A percentile compares a stretch with the other conserved stretches of the same genome.
These are phyloP conservation scores for Xylaria sp. DNA, from an alignment of 2,329 filamentous ascomycete species.

Conservation along the genomic window DNA sequence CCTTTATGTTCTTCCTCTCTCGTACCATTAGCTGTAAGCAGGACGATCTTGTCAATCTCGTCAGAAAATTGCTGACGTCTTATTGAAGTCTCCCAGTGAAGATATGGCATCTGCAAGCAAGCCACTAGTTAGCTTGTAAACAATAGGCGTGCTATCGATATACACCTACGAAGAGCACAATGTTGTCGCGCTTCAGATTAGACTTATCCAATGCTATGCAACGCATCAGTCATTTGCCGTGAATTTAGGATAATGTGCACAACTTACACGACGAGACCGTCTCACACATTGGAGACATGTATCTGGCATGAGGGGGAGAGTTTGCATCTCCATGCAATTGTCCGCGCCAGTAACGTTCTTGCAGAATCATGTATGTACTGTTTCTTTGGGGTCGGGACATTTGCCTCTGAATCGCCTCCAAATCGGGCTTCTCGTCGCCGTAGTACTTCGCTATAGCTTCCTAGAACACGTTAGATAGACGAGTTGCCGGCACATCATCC, in stretches of 20 bases:
- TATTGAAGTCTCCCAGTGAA: constrained; percentile 56
- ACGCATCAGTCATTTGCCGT: constrained; percentile 1
- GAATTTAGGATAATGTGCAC: neutral
- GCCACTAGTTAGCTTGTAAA: neutral
- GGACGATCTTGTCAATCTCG: constrained; percentile 42
- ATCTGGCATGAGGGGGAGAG: constrained; percentile 49
- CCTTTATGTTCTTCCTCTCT: neutral
- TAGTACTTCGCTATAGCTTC: constrained; percentile 49
- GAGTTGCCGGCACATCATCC: neutral
- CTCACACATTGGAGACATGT: constrained; percentile 52
- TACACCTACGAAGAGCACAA: constrained; percentile 44
- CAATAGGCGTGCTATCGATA: neutral
- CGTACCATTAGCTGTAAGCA: neutral
- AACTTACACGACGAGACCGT: constrained; percentile 45
- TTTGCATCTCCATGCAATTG: constrained; percentile 47
- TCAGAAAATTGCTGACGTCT: constrained; percentile 47
- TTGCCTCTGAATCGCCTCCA: constrained; percentile 23
- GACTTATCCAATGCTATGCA: constrained; percentile 20
- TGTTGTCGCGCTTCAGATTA: constrained; percentile 34
- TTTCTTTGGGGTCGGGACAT: constrained; percentile 27
- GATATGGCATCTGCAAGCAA: constrained; percentile 52
- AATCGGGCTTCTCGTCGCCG: constrained; percentile 36
- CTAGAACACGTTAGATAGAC: constrained; percentile 34
- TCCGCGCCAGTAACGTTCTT: constrained; percentile 51
- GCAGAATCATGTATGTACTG: constrained; percentile 45